phyloP scores from a whole-genome alignment of 805 yeast species.

The Kurtzmaniella cleridarum region DNA sequence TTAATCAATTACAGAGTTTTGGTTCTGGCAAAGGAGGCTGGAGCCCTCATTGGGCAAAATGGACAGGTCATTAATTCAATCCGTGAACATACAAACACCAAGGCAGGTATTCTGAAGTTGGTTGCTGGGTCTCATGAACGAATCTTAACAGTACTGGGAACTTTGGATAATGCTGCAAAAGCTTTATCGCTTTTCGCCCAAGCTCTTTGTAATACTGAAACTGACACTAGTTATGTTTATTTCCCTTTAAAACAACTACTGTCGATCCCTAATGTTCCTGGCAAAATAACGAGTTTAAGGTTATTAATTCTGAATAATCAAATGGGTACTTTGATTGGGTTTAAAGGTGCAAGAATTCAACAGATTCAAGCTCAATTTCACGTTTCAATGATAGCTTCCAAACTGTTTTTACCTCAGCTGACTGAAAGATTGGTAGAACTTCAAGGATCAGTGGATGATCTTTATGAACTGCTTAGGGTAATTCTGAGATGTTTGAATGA shows the following conservation, averaged over 20 bases:
- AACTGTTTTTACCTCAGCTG: conserved; percentile 73
- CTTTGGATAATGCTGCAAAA: conserved; percentile 59
- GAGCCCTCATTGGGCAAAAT: conserved; percentile 81
- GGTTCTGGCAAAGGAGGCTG: conserved; percentile 82
- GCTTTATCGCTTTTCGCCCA: conserved; percentile 69
- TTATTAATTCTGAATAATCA: conserved; percentile 77
- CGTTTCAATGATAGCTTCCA: conserved; percentile 83
- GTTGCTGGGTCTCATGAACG: conserved; percentile 79
- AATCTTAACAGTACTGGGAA: conserved; percentile 73
- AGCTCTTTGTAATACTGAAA: conserved; percentile 46
- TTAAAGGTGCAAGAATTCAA: conserved; percentile 76
- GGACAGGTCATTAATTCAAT: conserved; percentile 75
- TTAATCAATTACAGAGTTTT: conserved; percentile 48
- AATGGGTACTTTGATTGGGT: conserved; percentile 85
- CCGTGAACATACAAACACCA: conserved; percentile 69
- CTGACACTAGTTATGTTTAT: conserved; percentile 39
- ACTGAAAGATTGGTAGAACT: conserved; percentile 84
- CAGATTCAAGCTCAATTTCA: conserved; percentile 61
- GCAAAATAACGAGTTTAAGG: conserved; percentile 53
- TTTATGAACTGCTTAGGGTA: conserved; percentile 51
- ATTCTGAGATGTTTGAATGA: conserved; percentile 70
- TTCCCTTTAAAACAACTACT: conserved; percentile 59
- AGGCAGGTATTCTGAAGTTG: conserved; percentile 81
- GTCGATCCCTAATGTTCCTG: conserved; percentile 46
- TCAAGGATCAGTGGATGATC: conserved; percentile 68